Base-by-base conservation (phyloP, 768 basidiomycete species). In the Naganishia antarctica region DNA sequence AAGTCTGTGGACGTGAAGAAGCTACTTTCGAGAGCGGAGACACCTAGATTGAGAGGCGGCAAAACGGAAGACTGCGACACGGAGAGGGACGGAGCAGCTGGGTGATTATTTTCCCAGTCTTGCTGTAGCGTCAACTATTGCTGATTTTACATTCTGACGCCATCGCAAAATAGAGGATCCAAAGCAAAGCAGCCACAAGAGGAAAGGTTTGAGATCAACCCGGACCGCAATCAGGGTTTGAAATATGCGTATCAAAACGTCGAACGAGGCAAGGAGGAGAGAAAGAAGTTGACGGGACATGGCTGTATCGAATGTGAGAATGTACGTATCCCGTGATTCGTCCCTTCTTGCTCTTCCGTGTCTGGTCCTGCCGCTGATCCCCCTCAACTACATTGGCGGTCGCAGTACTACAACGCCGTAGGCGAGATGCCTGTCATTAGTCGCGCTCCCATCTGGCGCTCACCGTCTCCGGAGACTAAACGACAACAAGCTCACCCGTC, bases 131-230 rank as follows among this genome's bases (percentile, higher is more conserved):
- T 5, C 43, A 18, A 44, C n/a, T 5, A 5, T 15, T 21, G 18
- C 43, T n/a, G 43, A 9, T 21, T 21, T 5, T 44, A n/a, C 43
- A 15, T 37, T 44, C 6, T 21, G n/a, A 11, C n/a, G 9, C n/a
- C 18, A 21, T 44, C 23, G n/a, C n/a, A n/a, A n/a, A 21, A 57
- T 34, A 37, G 37, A 8, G 40, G 25, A 37, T 23, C 37, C 34
- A 37, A n/a, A 21, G 23, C 4, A n/a, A 9, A 18, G 53, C 23
- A 57, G 40, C 34, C 26, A 6, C 32, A 3, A 23, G 34, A n/a
- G 23, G 59, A 60, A 60, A 32, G 28, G 15, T 60, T 41, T n/a
- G 59, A 60, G 43, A 60, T 60, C 59, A 60, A 60, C 21, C 59
- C 59, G 13, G 59, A 60, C 28, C 41, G 59, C 4, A 60, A 60